phyloP scores from a whole-genome alignment of 331 rosid species.

The Malus hybrid region DNA sequence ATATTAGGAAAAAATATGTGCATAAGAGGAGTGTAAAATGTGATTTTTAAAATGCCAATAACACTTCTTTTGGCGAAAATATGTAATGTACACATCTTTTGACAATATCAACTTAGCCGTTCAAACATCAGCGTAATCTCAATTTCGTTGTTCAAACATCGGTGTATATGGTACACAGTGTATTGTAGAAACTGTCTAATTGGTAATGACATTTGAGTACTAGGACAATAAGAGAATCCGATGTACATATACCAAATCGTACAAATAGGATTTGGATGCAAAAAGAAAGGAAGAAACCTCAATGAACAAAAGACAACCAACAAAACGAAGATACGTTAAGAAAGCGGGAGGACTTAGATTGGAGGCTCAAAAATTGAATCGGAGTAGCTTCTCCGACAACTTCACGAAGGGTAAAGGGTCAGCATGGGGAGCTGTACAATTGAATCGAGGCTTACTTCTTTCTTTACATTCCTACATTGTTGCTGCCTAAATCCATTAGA shows the following conservation, averaged over 20 bases:
- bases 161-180: no score
- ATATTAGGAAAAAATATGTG: no score
- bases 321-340: conserved; percentile 18
- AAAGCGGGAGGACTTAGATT: conserved; percentile 4
- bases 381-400: conserved; percentile 18
- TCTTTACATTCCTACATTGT: conserved; percentile 54
- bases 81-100: no score
- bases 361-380: conserved; percentile 27
- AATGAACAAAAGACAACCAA: not conserved
- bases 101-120: no score
- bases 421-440: conserved; percentile 52
- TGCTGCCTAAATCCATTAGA: conserved; percentile 69
- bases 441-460: conserved; percentile 24
- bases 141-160: no score
- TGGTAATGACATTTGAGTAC: not conserved
- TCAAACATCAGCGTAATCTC: no score
- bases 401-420: conserved; percentile 27
- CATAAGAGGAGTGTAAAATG: no score
- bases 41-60: no score
- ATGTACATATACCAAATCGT: conserved; percentile 1
- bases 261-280: conserved; percentile 8
- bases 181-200: not conserved
- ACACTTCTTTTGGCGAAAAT: no score
- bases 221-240: no score
- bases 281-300: not conserved